A percentile compares a stretch with the other conserved stretches of the same genome.
Evolutionary conservation across 1,284 basidiomycete species (phyloP).

Genomic region (Cystodermella granulosa): DNA sequence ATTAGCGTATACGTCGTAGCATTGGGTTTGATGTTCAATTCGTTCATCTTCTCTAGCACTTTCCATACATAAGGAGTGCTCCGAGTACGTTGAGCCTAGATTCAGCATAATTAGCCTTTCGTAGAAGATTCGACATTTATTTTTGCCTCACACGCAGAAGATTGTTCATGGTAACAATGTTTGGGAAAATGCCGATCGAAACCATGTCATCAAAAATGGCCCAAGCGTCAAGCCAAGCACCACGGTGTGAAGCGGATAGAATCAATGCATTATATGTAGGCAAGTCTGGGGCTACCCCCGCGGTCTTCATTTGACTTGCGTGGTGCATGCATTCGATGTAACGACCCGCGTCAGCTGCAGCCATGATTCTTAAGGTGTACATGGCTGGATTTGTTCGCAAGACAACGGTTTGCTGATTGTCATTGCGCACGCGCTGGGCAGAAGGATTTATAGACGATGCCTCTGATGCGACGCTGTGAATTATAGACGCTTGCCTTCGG

Average conservation of each 20-base stretch:
- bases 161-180: conserved; percentile 57
- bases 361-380: conserved; percentile 39
- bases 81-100: conserved; percentile 38
- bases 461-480: too few relatives aligned
- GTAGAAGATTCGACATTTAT: conserved; percentile 3
- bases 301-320: conserved; percentile 54
- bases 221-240: conserved; percentile 50
- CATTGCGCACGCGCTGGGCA: too few relatives aligned
- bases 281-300: conserved; percentile 47
- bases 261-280: conserved; percentile 56
- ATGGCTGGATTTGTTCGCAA: conserved; percentile 31
- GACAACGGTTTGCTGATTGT: too few relatives aligned
- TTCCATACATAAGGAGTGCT: conserved; percentile 35
- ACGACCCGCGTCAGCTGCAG: conserved; percentile 30
- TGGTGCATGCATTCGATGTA: conserved; percentile 31
- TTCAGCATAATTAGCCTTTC: too few relatives aligned
- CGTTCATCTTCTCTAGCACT: conserved; percentile 45
- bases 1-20: conserved; percentile 51
- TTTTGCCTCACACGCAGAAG: conserved; percentile 53
- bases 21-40: conserved; percentile 46
- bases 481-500: too few relatives aligned
- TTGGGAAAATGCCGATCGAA: conserved; percentile 52
- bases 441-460: too few relatives aligned
- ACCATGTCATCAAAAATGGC: conserved; percentile 73
- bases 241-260: conserved; percentile 41